Evolutionary conservation across 345 rosid species (phyloP).

Genomic region (Brassica napus): Da-Ae NC_063443.1:18121501-18122000

Average conservation of each 20-base stretch:
- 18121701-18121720: conserved; percentile 4
- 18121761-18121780: conserved; percentile 2
- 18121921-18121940: neutral
- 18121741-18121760: conserved; percentile 11
- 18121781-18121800: conserved; percentile 2
- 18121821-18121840: neutral
- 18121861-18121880: neutral
- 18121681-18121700: conserved; percentile 1
- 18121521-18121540: too few species aligned
- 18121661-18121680: neutral
- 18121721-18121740: neutral
- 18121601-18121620: neutral
- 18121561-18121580: too few species aligned
- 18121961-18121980: neutral
- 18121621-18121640: neutral
- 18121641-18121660: neutral
- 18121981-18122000: too few species aligned
- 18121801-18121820: neutral
- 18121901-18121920: too few species aligned
- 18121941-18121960: too few species aligned
- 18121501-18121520: too few species aligned
- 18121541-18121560: too few species aligned
- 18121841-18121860: neutral
- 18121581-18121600: too few species aligned
- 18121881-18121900: too few species aligned